Evolutionary conservation across 1,284 basidiomycete species (phyloP).

Genomic region (Fomitiporia mediterranea): DNA sequence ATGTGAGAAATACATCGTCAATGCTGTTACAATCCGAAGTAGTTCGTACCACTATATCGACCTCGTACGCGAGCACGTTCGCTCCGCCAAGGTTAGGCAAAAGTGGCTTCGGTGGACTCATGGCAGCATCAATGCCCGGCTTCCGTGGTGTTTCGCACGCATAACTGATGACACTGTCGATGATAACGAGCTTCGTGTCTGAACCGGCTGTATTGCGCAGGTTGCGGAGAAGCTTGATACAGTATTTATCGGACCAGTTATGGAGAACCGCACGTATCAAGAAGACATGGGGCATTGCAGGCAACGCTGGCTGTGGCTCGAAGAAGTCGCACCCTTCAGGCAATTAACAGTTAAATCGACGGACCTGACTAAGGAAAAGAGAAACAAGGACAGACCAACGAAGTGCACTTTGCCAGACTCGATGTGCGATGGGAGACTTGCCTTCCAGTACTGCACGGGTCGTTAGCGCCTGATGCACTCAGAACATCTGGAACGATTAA

Average conservation of each 20-base stretch:
- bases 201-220: slow-evolving; percentile 26
- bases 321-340: slow-evolving; percentile 27
- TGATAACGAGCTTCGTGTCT: slow-evolving; percentile 26
- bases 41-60: slow-evolving; percentile 19
- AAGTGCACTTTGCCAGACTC: slow-evolving; percentile 1
- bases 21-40: not conserved
- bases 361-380: not conserved
- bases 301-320: slow-evolving; percentile 23
- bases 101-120: slow-evolving; percentile 17
- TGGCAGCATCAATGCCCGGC: not conserved
- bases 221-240: slow-evolving; percentile 25
- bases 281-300: slow-evolving; percentile 24
- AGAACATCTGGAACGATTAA: not conserved
- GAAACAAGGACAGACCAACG: not conserved
- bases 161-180: slow-evolving; percentile 26
- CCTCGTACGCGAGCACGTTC: slow-evolving; percentile 12
- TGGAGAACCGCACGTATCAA: slow-evolving; percentile 27
- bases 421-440: not conserved
- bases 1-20: not conserved
- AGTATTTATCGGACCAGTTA: slow-evolving; percentile 27
- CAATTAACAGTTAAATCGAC: too few relatives aligned
- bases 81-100: slow-evolving; percentile 20
- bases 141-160: slow-evolving; percentile 18
- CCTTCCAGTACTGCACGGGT: slow-evolving; percentile 4
- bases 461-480: too few relatives aligned